These are phyloP conservation scores for Cardamine occulta DNA, from an alignment of 345 rosid species.

Conservation along the genomic window DNA sequence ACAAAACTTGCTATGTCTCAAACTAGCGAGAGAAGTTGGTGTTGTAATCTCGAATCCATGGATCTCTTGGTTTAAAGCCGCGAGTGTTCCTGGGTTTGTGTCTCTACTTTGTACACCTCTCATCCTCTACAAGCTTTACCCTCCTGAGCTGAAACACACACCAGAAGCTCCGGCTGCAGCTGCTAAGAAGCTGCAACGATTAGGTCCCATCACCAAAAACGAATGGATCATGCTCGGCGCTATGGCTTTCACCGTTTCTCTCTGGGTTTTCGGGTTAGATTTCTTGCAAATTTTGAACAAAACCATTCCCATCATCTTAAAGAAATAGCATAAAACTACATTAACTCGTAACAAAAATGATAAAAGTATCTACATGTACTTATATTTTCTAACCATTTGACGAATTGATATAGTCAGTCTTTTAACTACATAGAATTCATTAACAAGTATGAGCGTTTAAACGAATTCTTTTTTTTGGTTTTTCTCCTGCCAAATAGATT, in stretches of 20 bases:
- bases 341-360: not conserved
- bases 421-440: not conserved
- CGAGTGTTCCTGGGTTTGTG: slow-evolving; percentile 80
- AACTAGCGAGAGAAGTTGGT: slow-evolving; percentile 94
- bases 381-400: not conserved
- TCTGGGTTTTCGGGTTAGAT: slow-evolving; percentile 87
- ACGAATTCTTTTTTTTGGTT: too few relatives aligned
- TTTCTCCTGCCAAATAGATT: not conserved
- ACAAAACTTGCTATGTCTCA: slow-evolving; percentile 89
- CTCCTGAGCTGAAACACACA: slow-evolving; percentile 91
- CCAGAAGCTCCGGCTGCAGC: slow-evolving; percentile 97
- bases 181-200: slow-evolving; percentile 66
- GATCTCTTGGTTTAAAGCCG: slow-evolving; percentile 94
- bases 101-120: slow-evolving; percentile 78
- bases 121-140: slow-evolving; percentile 77
- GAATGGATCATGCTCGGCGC: slow-evolving; percentile 90
- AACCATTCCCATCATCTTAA: not conserved
- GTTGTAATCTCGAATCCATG: slow-evolving; percentile 77
- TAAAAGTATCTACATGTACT: too few relatives aligned
- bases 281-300: slow-evolving; percentile 8
- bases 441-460: not conserved
- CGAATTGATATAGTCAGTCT: not conserved
- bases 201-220: slow-evolving; percentile 82
- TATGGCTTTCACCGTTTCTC: slow-evolving; percentile 87
- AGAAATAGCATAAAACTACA: not conserved